These are phyloP conservation scores for Emergomyces pasteurianus DNA, from an alignment of 2,329 filamentous ascomycete genomes.

Conservation along the genomic window DNA sequence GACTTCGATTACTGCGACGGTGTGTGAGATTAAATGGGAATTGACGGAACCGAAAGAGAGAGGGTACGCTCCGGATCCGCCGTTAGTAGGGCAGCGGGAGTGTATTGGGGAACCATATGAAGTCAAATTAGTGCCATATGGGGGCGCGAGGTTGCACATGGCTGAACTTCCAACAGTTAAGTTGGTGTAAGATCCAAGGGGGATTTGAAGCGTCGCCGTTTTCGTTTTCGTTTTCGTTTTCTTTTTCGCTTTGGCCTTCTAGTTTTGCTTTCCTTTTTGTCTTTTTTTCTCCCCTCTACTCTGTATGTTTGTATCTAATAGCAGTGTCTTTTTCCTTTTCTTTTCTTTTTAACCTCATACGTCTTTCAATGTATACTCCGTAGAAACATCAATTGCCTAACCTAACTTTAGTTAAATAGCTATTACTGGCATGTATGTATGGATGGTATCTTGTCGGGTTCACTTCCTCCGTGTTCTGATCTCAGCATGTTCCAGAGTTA, in stretches of 20 bases:
- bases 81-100: conserved; percentile 20
- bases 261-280: no score
- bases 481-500: no score
- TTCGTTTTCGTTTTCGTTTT: neutral
- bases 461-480: no score
- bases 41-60: conserved; percentile 10
- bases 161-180: conserved; percentile 29
- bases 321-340: no score
- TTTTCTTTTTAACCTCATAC: no score
- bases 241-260: neutral
- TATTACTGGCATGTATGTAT: no score
- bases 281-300: no score
- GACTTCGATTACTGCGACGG: conserved; percentile 14
- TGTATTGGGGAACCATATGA: conserved; percentile 25
- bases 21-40: conserved; percentile 30
- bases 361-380: no score
- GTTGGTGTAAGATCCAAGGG: neutral
- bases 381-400: no score
- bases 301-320: no score
- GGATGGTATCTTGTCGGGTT: no score
- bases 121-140: conserved; percentile 35
- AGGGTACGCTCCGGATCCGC: conserved; percentile 25
- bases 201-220: neutral
- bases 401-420: no score
- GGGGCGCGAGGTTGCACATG: conserved; percentile 37